These are phyloP conservation scores for Plicaturopsis crispa DNA, from an alignment of 768 basidiomycete species.

Conservation along the genomic window DNA sequence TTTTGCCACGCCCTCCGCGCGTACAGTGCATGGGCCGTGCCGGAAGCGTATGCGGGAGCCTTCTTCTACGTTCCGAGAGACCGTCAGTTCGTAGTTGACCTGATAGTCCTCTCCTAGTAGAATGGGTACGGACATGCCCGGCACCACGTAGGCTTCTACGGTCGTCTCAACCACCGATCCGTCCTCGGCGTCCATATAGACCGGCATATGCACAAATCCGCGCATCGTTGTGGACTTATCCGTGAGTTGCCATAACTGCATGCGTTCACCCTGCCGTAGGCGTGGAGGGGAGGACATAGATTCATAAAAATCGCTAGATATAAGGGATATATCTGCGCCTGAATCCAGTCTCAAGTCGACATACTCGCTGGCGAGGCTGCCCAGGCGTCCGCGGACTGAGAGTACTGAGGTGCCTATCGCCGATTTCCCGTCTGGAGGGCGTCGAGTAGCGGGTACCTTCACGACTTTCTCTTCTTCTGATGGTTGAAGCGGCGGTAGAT, in stretches of 20 bases:
- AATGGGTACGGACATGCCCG: conserved; percentile 20
- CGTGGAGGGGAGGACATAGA: conserved; percentile 9
- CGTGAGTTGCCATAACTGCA: conserved; percentile 25
- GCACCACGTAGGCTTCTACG: conserved; percentile 22
- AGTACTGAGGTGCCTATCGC: no score
- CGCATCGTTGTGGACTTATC: conserved; percentile 16
- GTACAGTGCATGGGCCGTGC: no score
- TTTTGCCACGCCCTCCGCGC: no score
- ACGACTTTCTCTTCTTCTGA: no score
- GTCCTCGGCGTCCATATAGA: conserved; percentile 16
- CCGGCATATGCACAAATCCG: conserved; percentile 18
- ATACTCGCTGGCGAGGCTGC: no score
- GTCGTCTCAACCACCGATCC: conserved; percentile 17
- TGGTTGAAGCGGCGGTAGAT: no score
- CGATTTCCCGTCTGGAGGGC: no score
- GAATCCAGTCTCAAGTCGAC: no score
- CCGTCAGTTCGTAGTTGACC: conserved; percentile 2
- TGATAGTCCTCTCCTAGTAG: conserved; percentile 24
- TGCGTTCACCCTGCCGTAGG: conserved; percentile 16
- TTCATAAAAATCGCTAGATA: conserved; percentile 8
- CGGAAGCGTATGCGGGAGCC: no score
- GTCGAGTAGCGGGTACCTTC: no score
- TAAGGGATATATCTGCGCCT: conserved; percentile 17
- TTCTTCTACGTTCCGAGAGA: no score
- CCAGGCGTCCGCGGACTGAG: no score